A percentile compares a stretch with the other conserved stretches of the same genome.
Conservation (phyloP, 139 green algal genomes). For the Coelastrella sp. region DNA sequence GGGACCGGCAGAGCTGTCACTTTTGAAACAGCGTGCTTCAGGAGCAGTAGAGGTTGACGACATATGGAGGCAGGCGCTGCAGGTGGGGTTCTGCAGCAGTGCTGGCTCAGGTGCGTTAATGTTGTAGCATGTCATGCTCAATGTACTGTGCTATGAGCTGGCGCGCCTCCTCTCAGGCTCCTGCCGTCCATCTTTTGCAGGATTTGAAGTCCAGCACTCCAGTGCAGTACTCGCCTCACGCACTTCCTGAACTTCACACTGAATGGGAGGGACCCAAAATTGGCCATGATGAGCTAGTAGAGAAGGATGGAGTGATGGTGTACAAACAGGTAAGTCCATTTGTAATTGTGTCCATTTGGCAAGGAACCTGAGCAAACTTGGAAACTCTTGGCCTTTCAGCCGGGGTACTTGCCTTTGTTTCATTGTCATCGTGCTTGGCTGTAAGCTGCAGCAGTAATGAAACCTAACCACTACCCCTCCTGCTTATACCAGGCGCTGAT, state of each 20-base stretch:
- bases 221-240: neutral
- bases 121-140: neutral
- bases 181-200: neutral
- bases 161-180: no score
- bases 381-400: no score
- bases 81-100: neutral
- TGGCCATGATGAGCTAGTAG: slow-evolving; percentile 34
- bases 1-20: slow-evolving; percentile 8
- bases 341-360: neutral
- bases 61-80: neutral
- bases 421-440: no score
- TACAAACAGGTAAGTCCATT: slow-evolving; percentile 25
- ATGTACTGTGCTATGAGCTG: no score
- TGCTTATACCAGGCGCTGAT: slow-evolving; percentile 21
- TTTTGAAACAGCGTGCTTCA: slow-evolving; percentile 8
- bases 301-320: slow-evolving; percentile 30
- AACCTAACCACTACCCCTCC: no score
- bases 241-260: neutral
- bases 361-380: no score
- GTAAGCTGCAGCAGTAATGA: no score
- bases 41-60: neutral
- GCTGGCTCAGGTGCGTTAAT: neutral
- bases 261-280: slow-evolving; percentile 34
- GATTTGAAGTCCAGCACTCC: slow-evolving; percentile 19
- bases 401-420: no score